These are phyloP conservation scores for Podospora pseudocomata DNA, from an alignment of 495 filamentous ascomycete genomes.

Conservation along the genomic window DNA sequence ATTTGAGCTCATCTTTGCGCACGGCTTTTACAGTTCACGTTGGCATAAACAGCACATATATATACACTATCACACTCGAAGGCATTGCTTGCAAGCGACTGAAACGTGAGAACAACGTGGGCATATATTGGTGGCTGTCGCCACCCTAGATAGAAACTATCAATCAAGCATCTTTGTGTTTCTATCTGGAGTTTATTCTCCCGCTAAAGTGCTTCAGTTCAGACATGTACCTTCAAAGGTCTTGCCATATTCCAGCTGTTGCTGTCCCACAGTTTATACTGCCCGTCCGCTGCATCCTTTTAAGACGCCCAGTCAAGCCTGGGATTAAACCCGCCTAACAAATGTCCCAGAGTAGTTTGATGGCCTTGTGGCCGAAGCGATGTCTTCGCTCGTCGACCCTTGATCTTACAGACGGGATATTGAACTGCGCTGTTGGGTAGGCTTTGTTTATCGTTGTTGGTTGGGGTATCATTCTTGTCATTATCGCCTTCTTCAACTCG, in stretches of 20 bases:
- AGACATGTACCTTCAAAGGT: no score
- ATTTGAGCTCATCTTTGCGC: background rate
- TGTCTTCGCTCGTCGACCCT: background rate
- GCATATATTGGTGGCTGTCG: background rate
- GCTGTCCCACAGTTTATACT: no score
- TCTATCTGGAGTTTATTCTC: no score
- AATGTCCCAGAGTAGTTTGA: background rate
- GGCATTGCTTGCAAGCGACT: no score
- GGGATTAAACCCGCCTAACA: background rate
- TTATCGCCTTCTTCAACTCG: background rate
- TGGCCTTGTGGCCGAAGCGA: background rate
- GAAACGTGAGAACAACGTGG: background rate
- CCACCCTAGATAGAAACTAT: no score
- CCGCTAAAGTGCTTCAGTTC: no score
- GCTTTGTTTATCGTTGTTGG: background rate
- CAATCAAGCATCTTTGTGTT: no score
- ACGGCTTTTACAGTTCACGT: background rate
- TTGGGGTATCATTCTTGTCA: slow-evolving; percentile 3
- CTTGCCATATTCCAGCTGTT: no score
- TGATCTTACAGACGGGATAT: background rate
- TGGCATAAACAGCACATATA: background rate
- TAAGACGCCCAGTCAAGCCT: background rate
- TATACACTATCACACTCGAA: background rate
- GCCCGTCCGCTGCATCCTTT: background rate
- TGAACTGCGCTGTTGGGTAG: background rate